phyloP scores from a whole-genome alignment of 345 rosid species.

The Reutealis trisperma region DNA sequence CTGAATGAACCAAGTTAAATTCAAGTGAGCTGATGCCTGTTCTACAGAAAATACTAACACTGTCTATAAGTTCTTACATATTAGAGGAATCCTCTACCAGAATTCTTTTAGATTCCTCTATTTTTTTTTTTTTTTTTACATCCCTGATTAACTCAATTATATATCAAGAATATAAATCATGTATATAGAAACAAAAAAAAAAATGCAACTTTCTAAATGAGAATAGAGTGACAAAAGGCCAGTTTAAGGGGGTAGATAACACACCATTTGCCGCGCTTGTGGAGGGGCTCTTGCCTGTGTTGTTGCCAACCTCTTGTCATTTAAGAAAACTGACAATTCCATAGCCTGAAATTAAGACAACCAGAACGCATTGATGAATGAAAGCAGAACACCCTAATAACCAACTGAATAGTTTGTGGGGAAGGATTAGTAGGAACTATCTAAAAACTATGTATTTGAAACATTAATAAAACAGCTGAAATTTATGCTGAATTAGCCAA shows the following conservation, averaged over 20 bases:
- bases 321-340: conserved; percentile 38
- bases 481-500: not conserved
- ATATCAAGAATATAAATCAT: not conserved
- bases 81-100: not conserved
- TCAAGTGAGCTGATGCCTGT: not conserved
- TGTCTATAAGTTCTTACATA: not conserved
- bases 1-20: not conserved
- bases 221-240: not conserved
- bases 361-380: not conserved
- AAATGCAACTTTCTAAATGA: not conserved
- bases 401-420: not conserved
- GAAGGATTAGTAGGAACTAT: not conserved
- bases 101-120: not conserved
- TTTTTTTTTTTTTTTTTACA: not conserved
- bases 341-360: conserved; percentile 44
- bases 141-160: not conserved
- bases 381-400: not conserved
- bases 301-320: conserved; percentile 48
- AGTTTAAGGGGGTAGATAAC: conserved; percentile 23
- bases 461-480: not conserved
- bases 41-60: not conserved
- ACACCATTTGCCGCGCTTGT: conserved; percentile 69
- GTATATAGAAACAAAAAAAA: not conserved
- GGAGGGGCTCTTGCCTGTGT: conserved; percentile 65
- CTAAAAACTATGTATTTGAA: not conserved